Base-by-base conservation (phyloP, 441 rosid species). In the Geranium incanum region DNA sequence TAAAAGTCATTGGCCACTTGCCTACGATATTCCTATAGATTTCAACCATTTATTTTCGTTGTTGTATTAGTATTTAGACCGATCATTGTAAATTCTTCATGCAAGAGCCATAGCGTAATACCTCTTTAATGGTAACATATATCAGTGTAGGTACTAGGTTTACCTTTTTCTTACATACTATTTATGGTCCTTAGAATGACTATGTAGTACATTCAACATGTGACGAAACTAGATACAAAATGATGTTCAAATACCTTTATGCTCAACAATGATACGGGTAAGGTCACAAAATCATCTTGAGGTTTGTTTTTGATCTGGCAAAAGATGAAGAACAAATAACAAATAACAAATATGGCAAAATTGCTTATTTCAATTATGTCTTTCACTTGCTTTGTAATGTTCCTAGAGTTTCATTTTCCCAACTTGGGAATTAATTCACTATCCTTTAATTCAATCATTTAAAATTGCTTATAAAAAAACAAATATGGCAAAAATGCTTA, bases 1-100 rank as follows among this genome's bases (percentile, higher is more conserved):
- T 37, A 0, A 69, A 39, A 36, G 74, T 68, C 21, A 70, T 19
- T 57, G 63, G 68, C 64, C 18, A 9, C 36, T 68, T 45, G 37
- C 39, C 38, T 36, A 66, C n/a, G 68, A 66, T 66, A 66, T 13
- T 15, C 45, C 68, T 7, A 13, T 23, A 15, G 48, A 12, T 13
- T 66, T 15, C 33, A 11, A 3, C 7, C 21, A 60, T 23, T 18
- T 60, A 60, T 6, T 18, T 23, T 12, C 21, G 5, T 60, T 18
- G 16, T 7, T 21, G 21, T 21, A 21, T 21, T 21, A 21, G 21
- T 21, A 41, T 41, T 41, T 41, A 41, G 45, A 41, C 45, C 8
- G 6, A 6, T 5, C 1, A 4, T 9, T 41, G 8, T 41, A 41
- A 4, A 41, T 41, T 41, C 45, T 41, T 41, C 8, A 9, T 41